These are phyloP conservation scores for Gracilaria domingensis DNA, from an alignment of 23 red algal species.

Conservation along the genomic window DNA sequence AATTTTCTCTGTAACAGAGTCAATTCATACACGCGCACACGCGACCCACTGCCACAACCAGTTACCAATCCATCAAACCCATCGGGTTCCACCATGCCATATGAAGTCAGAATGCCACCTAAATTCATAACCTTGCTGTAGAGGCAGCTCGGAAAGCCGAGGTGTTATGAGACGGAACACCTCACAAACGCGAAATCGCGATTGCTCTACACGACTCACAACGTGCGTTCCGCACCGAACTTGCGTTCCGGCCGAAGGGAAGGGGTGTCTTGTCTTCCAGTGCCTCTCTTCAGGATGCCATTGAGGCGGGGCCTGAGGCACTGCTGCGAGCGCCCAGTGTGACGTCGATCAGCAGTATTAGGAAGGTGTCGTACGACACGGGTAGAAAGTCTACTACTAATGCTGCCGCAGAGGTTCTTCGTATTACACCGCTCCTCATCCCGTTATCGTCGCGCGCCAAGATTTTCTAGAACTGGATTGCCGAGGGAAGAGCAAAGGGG, in stretches of 20 bases:
- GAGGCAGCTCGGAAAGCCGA: too few species aligned
- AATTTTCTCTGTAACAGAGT: too few species aligned
- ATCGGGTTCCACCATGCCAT: too few species aligned
- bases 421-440: constrained; percentile 76
- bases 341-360: constrained; percentile 17
- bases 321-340: constrained; percentile 22
- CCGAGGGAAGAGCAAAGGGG: constrained; percentile 61
- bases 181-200: too few species aligned
- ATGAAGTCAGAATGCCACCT: too few species aligned
- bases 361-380: constrained; percentile 6
- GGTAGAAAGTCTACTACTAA: constrained; percentile 47
- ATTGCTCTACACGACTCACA: too few species aligned
- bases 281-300: constrained; percentile 62
- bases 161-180: too few species aligned
- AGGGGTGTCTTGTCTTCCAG: constrained; percentile 53
- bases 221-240: constrained; percentile 48
- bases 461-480: constrained; percentile 86
- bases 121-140: too few species aligned
- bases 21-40: too few species aligned
- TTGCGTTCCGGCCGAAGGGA: constrained; percentile 59
- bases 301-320: constrained; percentile 56
- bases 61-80: too few species aligned
- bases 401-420: constrained; percentile 78
- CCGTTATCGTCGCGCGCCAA: constrained; percentile 86
- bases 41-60: too few species aligned